A percentile compares a stretch with the other conserved stretches of the same genome.
Conservation (phyloP, 148 eudicot species). For the Camellia sinensis region DNA sequence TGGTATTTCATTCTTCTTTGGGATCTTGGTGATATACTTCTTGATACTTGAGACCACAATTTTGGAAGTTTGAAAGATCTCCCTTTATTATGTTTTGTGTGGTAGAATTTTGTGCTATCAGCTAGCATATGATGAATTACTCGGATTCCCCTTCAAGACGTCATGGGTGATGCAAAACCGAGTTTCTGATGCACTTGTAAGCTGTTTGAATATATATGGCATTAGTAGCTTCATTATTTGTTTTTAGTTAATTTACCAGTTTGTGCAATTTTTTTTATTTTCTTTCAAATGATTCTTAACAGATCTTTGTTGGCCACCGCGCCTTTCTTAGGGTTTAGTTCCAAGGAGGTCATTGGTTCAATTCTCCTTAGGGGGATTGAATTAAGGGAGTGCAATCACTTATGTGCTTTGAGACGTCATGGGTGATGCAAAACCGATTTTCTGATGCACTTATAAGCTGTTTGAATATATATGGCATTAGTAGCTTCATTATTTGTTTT, state of each 20-base stretch:
- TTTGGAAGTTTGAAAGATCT: background rate
- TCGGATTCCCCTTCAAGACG: conserved; percentile 99
- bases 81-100: background rate
- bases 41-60: background rate
- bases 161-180: conserved; percentile 77
- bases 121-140: conserved; percentile 70
- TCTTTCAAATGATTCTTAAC: background rate
- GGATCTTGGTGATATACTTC: background rate
- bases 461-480: too few relatives aligned
- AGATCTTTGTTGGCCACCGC: background rate
- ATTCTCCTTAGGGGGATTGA: too few relatives aligned
- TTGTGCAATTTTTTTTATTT: background rate
- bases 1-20: background rate
- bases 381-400: too few relatives aligned
- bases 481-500: too few relatives aligned
- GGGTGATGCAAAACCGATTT: too few relatives aligned
- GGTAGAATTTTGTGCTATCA: background rate
- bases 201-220: background rate
- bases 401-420: too few relatives aligned
- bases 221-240: background rate
- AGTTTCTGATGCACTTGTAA: conserved; percentile 56
- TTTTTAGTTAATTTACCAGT: background rate
- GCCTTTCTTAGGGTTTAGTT: too few relatives aligned
- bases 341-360: too few relatives aligned
- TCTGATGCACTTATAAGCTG: too few relatives aligned